These are phyloP conservation scores for Eucalyptus victrix DNA, from an alignment of 345 rosid species.

Conservation along the genomic window DNA sequence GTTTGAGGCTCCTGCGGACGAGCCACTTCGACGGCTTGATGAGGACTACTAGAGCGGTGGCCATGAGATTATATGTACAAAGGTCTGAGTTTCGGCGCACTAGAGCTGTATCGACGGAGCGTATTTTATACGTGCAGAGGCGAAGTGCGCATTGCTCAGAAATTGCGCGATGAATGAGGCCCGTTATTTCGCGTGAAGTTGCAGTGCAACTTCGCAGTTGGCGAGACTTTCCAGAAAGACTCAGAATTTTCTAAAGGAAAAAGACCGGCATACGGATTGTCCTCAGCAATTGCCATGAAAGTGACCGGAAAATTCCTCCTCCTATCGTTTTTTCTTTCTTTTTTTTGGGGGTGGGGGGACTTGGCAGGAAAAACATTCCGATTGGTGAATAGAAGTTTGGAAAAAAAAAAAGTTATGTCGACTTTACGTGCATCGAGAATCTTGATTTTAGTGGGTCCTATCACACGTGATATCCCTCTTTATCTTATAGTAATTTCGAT, in stretches of 20 bases:
- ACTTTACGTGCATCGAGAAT: neutral
- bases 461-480: fast-evolving
- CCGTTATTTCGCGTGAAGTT: neutral
- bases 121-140: neutral
- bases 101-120: neutral
- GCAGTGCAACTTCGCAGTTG: neutral
- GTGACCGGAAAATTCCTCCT: neutral
- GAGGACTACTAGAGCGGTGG: neutral
- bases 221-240: neutral
- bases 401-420: fast-evolving
- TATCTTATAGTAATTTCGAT: fast-evolving
- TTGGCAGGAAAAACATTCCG: neutral
- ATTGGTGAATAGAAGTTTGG: neutral
- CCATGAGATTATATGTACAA: neutral
- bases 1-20: neutral
- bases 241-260: neutral
- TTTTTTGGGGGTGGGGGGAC: fast-evolving
- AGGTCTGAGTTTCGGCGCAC: neutral
- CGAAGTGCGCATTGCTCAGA: neutral
- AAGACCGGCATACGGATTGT: neutral
- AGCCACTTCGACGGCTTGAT: neutral
- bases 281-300: neutral
- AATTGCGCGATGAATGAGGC: neutral
- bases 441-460: neutral
- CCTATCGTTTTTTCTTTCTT: neutral